Evolutionary conservation across 2,329 filamentous ascomycete species (phyloP).

Genomic region (Lachnellula cervina): DNA sequence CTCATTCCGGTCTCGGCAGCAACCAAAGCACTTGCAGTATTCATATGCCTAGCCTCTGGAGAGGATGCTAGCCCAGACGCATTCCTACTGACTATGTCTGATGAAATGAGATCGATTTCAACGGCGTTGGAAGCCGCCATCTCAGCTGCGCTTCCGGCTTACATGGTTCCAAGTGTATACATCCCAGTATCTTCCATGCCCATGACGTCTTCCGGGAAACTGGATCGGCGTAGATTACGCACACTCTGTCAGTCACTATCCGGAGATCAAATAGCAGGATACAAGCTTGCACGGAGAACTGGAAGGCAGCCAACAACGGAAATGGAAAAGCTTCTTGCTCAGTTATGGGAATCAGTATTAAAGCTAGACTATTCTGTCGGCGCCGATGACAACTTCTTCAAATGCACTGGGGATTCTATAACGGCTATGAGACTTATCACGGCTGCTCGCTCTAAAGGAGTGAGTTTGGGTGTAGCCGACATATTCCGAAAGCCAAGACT

Average conservation of each 20-base stretch:
- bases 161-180: slow-evolving; percentile 33
- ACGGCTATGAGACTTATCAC: slow-evolving; percentile 39
- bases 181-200: slow-evolving; percentile 29
- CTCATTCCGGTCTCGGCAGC: background rate
- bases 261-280: background rate
- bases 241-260: slow-evolving; percentile 5
- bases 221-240: slow-evolving; percentile 34
- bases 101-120: background rate
- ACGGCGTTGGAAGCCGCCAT: background rate
- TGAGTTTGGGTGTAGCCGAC: slow-evolving; percentile 36
- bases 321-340: slow-evolving; percentile 5
- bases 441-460: slow-evolving; percentile 15
- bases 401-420: slow-evolving; percentile 43
- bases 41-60: background rate
- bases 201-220: slow-evolving; percentile 30
- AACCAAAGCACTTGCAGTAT: slow-evolving; percentile 1
- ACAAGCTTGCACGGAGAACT: background rate
- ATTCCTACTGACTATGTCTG: background rate
- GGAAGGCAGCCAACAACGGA: slow-evolving; percentile 1
- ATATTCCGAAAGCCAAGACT: slow-evolving; percentile 39
- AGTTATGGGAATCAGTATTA: slow-evolving; percentile 8
- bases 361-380: slow-evolving; percentile 11
- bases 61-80: background rate
- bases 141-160: slow-evolving; percentile 18
- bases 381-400: slow-evolving; percentile 38